Conservation (phyloP, 495 filamentous ascomycete genomes). For the Neurospora sp. region DNA sequence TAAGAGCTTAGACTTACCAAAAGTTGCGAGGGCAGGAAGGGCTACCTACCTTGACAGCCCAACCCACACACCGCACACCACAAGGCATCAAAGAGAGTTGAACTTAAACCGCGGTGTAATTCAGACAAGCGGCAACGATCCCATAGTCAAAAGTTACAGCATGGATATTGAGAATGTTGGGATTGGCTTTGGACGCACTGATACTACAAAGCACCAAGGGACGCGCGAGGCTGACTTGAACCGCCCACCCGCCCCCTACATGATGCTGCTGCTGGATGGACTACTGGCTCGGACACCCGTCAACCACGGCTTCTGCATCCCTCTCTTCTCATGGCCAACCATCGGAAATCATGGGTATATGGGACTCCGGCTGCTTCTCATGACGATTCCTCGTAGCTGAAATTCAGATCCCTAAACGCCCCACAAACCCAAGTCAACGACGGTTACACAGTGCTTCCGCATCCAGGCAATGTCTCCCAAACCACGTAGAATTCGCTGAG, state of each 20-base stretch:
- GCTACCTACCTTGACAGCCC: background rate
- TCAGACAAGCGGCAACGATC: background rate
- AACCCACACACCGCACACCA: background rate
- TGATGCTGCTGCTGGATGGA: background rate
- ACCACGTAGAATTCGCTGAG: constrained; percentile 3
- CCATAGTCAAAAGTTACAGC: background rate
- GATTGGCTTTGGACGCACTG: background rate
- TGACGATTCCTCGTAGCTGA: background rate
- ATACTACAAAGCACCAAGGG: background rate
- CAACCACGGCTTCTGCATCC: background rate
- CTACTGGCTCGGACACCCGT: background rate
- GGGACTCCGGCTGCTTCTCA: background rate
- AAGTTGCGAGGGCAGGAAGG: background rate
- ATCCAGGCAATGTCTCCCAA: background rate
- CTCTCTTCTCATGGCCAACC: background rate
- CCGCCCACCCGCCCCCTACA: background rate
- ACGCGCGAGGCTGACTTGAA: background rate
- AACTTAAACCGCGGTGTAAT: background rate
- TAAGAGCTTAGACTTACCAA: background rate
- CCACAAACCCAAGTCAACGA: background rate
- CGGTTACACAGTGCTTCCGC: background rate
- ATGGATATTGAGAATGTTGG: background rate
- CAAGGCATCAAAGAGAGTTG: background rate
- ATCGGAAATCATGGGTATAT: background rate
- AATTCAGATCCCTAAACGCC: background rate